Conservation (phyloP, 2,329 filamentous ascomycete genomes). For the Blumeriella jaapii region DNA sequence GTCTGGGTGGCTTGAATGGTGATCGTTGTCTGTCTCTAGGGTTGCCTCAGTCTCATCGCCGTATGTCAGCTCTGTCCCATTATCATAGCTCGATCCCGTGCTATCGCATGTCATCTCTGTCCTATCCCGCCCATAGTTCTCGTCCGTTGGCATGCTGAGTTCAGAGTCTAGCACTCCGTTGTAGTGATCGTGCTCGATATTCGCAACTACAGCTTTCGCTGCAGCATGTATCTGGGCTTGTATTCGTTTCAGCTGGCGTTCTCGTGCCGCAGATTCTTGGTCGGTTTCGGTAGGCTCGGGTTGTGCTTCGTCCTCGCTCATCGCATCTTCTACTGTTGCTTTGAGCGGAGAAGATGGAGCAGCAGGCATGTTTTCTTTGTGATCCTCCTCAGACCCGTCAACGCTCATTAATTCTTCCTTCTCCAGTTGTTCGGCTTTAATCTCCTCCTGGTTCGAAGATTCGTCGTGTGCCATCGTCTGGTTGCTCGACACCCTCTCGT, state of each 20-base stretch:
- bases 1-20: conserved; percentile 5
- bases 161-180: conserved; percentile 25
- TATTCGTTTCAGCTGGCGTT: conserved; percentile 27
- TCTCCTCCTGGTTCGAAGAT: conserved; percentile 7
- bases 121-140: conserved; percentile 20
- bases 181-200: conserved; percentile 32
- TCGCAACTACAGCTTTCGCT: conserved; percentile 38
- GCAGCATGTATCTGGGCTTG: conserved; percentile 43
- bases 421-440: not conserved
- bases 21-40: conserved; percentile 9
- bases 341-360: not conserved
- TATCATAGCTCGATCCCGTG: conserved; percentile 15
- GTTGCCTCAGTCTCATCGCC: conserved; percentile 10
- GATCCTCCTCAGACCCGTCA: conserved; percentile 7
- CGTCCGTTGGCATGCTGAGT: conserved; percentile 26
- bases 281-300: conserved; percentile 6
- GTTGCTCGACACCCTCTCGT: conserved; percentile 15
- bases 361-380: conserved; percentile 3
- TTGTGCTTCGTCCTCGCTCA: conserved; percentile 2
- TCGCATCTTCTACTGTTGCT: conserved; percentile 2
- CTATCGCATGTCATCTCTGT: conserved; percentile 24
- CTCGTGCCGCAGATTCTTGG: conserved; percentile 15
- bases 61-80: conserved; percentile 17
- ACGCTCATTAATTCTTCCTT: too few species aligned
- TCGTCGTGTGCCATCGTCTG: conserved; percentile 20